A percentile compares a stretch with the other conserved stretches of the same genome.
phyloP scores from a whole-genome alignment of 257 asterid species.

The Euphrasia confusa region DNA sequence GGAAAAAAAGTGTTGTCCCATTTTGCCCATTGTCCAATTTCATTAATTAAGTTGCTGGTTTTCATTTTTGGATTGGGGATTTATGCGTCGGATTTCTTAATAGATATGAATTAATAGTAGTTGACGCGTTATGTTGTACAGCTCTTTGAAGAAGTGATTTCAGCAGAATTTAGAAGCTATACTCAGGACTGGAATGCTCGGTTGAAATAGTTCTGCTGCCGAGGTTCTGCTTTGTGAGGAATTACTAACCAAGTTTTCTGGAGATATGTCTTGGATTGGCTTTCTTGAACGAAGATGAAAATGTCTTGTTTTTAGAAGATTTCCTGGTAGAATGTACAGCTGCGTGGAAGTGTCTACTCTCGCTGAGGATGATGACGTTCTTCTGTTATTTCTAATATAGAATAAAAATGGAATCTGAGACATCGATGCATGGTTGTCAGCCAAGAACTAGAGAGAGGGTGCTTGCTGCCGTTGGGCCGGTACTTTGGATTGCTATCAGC shows the following conservation, averaged over 20 bases:
- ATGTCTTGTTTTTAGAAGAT: constrained; percentile 22
- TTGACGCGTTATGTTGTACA: constrained; percentile 22
- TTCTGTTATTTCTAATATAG: constrained; percentile 21
- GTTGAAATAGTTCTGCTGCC: constrained; percentile 7
- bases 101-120: too few relatives aligned
- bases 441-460: constrained; percentile 43
- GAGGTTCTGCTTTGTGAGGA: constrained; percentile 24
- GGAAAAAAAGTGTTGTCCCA: constrained; percentile 16
- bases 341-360: constrained; percentile 25
- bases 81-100: constrained; percentile 9
- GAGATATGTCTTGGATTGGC: constrained; percentile 20
- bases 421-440: constrained; percentile 29
- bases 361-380: constrained; percentile 28
- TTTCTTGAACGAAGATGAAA: constrained; percentile 21
- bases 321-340: constrained; percentile 30
- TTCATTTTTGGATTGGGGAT: constrained; percentile 14
- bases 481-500: constrained; percentile 72
- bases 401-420: constrained; percentile 53
- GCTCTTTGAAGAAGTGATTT: constrained; percentile 15
- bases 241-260: constrained; percentile 13
- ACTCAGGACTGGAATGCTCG: neutral
- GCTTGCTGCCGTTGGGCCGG: constrained; percentile 75
- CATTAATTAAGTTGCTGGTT: constrained; percentile 20
- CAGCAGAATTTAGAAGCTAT: neutral
- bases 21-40: constrained; percentile 25